Conservation (phyloP, 2,329 filamentous ascomycete genomes). For the Ophiobolus disseminans region DNA sequence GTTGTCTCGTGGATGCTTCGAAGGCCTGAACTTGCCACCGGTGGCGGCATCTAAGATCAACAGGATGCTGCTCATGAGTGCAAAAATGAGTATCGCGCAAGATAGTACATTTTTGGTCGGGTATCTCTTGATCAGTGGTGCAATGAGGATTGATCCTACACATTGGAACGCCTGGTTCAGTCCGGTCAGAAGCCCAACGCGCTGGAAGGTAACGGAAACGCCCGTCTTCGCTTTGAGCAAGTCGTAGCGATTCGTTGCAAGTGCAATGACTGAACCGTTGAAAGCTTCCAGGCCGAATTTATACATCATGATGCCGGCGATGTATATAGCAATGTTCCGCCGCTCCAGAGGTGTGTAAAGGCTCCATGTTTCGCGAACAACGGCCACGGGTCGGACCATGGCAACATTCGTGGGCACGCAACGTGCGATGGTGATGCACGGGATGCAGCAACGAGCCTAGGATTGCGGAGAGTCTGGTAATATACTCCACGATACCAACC, state of each 20-base stretch:
- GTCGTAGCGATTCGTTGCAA: constrained; percentile 60
- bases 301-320: constrained; percentile 60
- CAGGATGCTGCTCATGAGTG: constrained; percentile 56
- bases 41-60: constrained; percentile 59
- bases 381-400: constrained; percentile 30
- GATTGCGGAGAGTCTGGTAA: constrained; percentile 28
- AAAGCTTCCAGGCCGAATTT: constrained; percentile 62
- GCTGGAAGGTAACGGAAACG: constrained; percentile 54
- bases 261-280: constrained; percentile 58
- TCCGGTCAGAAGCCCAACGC: constrained; percentile 56
- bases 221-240: constrained; percentile 48
- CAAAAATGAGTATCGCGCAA: constrained; percentile 55
- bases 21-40: constrained; percentile 53
- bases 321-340: constrained; percentile 51
- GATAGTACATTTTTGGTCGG: constrained; percentile 57
- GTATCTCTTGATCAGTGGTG: constrained; percentile 58
- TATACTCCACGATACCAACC: constrained; percentile 28
- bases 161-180: constrained; percentile 61
- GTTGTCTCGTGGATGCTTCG: constrained; percentile 45
- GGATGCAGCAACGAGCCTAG: constrained; percentile 18
- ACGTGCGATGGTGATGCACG: constrained; percentile 23
- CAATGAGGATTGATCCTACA: constrained; percentile 59
- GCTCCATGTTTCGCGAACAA: constrained; percentile 38
- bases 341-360: constrained; percentile 52
- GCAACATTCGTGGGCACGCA: constrained; percentile 15